Evolutionary conservation across 2,329 filamentous ascomycete species (phyloP), one percentile per base, ranked within the genome.

Genomic region (Monosporascus sp.): DNA sequence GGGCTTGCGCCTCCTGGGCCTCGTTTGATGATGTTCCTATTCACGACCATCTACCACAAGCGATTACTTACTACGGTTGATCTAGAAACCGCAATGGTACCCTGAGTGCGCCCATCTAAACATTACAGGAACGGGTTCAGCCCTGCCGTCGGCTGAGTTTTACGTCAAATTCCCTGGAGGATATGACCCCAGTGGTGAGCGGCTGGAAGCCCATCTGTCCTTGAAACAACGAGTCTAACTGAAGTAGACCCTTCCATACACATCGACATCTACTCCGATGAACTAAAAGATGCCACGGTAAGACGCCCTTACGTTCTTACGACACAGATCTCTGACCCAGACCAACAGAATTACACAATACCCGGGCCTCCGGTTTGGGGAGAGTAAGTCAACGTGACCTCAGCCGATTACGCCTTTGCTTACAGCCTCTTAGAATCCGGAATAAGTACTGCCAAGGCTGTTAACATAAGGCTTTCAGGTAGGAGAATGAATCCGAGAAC

Each of bases 1-100:
- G 31, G 14, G 5, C 4, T 35, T 35, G 31, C 9, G 11, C 3
- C 31, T 14, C 31, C 31, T 11, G 1, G 9, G 31, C 11, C 9
- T 35, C 14, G 31, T 14, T 35, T 35, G 31, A 35, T 35, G 31
- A 14, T 9, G 31, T 1, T 35, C 31, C 31, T 35, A 35, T 35
- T 35, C 9, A 14, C 11, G 31, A 14, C 31, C 5, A 35, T 35
- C 31, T 35, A 14, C 9, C 11, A 14, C 31, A 35, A 14, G 11
- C 11, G 31, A 14, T 14, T 35, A 35, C 31, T 35, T 5, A 35
- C 31, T 35, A 46, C 22, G 14, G 5, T 17, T 22, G 2, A 6
- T 11, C 22, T 20, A 14, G 25, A 24, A 67, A 57, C 74, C 76
- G 7, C 74, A 77, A 62, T 77, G 74, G 58, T 74, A 72, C 49